Evolutionary conservation across 2,329 filamentous ascomycete genomes (phyloP).

Genomic region (Tothia fuscella): DNA sequence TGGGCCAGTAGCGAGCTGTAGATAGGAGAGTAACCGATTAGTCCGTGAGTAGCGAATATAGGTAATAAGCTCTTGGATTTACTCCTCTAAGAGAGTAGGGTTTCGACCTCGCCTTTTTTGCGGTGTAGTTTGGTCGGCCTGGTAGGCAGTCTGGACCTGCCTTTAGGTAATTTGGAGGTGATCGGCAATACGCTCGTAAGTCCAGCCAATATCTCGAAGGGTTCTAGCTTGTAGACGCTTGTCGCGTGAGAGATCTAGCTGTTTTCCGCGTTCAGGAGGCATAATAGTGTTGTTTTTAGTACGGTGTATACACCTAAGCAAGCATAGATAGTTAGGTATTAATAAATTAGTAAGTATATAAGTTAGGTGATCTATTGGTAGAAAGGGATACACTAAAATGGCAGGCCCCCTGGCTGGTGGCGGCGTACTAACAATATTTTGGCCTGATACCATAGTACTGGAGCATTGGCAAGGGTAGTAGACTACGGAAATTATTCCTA

Average conservation of each 20-base stretch:
- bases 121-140: neutral
- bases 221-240: neutral
- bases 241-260: conserved; percentile 1
- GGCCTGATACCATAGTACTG: too few relatives aligned
- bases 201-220: neutral
- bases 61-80: neutral
- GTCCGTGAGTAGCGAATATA: neutral
- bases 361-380: too few relatives aligned
- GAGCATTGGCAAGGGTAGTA: too few relatives aligned
- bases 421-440: too few relatives aligned
- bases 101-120: neutral
- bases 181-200: neutral
- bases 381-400: too few relatives aligned
- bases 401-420: too few relatives aligned
- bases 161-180: neutral
- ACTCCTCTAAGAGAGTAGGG: neutral
- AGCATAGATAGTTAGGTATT: neutral
- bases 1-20: neutral
- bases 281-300: neutral
- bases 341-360: neutral
- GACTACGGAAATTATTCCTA: too few relatives aligned
- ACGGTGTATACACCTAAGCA: neutral
- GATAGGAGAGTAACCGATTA: neutral
- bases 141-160: neutral
- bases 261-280: too few relatives aligned